Evolutionary conservation across 179 eudicot genomes (phyloP).

Genomic region (Silene noctiflora): DNA sequence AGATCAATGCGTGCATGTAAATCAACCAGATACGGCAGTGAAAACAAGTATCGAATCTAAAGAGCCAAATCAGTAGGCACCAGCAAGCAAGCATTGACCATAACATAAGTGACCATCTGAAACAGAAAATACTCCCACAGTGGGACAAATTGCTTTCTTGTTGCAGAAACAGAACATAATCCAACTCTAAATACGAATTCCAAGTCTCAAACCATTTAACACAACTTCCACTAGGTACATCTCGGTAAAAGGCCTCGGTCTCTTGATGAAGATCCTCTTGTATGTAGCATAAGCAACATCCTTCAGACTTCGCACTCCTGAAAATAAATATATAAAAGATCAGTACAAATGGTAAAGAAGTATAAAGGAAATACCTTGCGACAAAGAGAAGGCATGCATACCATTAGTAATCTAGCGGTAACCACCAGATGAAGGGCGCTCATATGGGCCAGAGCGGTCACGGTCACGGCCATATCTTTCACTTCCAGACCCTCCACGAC

Average conservation of each 20-base stretch:
- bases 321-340: neutral
- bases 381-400: conserved; percentile 7
- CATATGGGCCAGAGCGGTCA: conserved; percentile 71
- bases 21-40: conserved; percentile 37
- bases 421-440: conserved; percentile 52
- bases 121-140: conserved; percentile 42
- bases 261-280: neutral
- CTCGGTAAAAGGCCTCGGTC: neutral
- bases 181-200: conserved; percentile 39
- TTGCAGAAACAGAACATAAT: conserved; percentile 33
- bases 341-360: neutral
- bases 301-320: conserved; percentile 21
- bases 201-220: conserved; percentile 37
- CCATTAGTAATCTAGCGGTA: conserved; percentile 31
- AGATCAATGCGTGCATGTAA: conserved; percentile 37
- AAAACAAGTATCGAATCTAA: conserved; percentile 41
- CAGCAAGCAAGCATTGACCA: conserved; percentile 43
- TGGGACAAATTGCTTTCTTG: conserved; percentile 37
- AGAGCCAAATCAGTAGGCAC: conserved; percentile 42
- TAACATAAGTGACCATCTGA: conserved; percentile 41
- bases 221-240: conserved; percentile 28
- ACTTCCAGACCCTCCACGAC: conserved; percentile 65
- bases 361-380: neutral
- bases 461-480: conserved; percentile 82
- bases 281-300: neutral